Base-by-base conservation (phyloP, 441 rosid species). In the Rhodomyrtus psidioides region DNA sequence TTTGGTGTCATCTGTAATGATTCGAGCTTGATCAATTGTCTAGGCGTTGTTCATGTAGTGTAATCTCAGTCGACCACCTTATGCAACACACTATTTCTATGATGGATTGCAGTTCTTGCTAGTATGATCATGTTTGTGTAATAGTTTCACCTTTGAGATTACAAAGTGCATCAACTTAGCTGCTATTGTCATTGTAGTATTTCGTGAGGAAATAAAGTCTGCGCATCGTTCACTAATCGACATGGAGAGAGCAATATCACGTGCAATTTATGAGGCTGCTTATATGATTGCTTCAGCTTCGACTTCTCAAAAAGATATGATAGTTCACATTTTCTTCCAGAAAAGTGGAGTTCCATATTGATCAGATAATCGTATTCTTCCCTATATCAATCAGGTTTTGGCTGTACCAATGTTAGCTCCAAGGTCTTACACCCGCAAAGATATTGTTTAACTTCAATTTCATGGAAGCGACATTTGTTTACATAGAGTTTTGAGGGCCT, bases 371-470 rank as follows among this genome's bases (percentile, higher is more conserved):
- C 14, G 57, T 82, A 28, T 82, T 82, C 83, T 17, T 55, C 49
- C 27, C 84, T 34, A 79, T 83, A 1, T 83, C 15, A 7, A 27
- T 54, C 88, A 96, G 99, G 98, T 95, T 85, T 91, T 97, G 88
- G 97, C 92, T 49, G 91, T 97, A 83, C 97, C 99, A 4, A 97
- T 97, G 99, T 88, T 97, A 89, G 95, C 98, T 85, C 99, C 99
- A 42, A 91, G 96, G 86, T 95, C 99, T 59, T 97, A 95, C 85
- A 97, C 99, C 82, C 86, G 96, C 6, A 98, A 97, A 90, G 99
- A 97, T 88, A 98, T 95, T 83, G 87, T 97, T 87, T 98, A 97
- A 93, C 96, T 95, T 82, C 99, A 97, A 59, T 95, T 98, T 87
- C 99, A 97, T 81, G 98, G 99, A 74, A 95, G 92, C 57, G 95